These are phyloP conservation scores for Psilocybe tampanensis DNA, from an alignment of 768 basidiomycete genomes.

Conservation along the genomic window DNA sequence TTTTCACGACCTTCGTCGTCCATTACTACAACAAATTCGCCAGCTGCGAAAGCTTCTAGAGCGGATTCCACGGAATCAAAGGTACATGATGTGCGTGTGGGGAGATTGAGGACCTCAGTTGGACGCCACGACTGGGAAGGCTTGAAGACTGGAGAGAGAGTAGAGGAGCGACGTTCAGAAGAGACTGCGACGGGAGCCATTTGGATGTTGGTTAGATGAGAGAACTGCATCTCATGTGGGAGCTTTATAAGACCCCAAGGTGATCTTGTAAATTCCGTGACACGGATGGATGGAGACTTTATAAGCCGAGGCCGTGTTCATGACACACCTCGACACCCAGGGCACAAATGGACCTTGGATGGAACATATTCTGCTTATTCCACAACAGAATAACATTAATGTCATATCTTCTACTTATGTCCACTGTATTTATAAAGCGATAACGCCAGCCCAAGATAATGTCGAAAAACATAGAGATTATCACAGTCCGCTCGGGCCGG, in stretches of 20 bases:
- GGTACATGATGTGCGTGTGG: conserved; percentile 46
- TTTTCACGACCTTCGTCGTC: conserved; percentile 97
- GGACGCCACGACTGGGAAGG: conserved; percentile 34
- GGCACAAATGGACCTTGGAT: background rate
- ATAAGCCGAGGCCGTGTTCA: conserved; percentile 15
- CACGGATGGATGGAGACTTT: conserved; percentile 15
- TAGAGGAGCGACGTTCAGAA: conserved; percentile 11
- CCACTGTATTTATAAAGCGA: background rate
- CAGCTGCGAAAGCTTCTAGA: conserved; percentile 69
- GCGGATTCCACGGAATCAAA: conserved; percentile 87
- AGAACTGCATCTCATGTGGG: conserved; percentile 17
- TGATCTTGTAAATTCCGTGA: conserved; percentile 27
- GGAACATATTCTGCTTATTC: background rate
- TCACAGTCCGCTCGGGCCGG: conserved; percentile 14
- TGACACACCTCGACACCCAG: conserved; percentile 9
- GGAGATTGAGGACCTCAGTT: conserved; percentile 27
- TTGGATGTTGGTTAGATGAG: conserved; percentile 16
- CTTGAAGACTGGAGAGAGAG: conserved; percentile 21
- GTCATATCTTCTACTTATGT: background rate
- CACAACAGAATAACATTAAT: background rate
- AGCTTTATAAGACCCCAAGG: conserved; percentile 23
- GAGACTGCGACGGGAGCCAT: conserved; percentile 35
- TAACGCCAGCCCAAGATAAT: background rate
- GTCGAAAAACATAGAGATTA: background rate
- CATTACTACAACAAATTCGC: conserved; percentile 96